Evolutionary conservation across 495 filamentous ascomycete species (phyloP), one percentile per base, ranked within the genome.

Genomic region (Hypoxylon rickii): DNA sequence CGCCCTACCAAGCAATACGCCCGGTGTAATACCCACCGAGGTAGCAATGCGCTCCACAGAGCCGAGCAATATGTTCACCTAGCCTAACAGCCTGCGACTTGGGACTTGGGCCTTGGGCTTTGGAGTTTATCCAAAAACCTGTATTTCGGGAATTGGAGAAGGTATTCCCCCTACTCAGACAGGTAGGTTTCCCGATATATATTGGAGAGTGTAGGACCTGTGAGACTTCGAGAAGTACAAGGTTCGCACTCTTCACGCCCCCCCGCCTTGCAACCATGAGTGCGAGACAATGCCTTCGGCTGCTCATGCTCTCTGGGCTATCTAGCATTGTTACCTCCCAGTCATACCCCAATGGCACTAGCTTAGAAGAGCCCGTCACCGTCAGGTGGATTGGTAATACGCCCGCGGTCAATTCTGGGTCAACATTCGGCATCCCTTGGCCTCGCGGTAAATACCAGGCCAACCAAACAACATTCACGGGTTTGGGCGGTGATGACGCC

Each of bases 371-470:
- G 26, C 34, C 31, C 3, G 56, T 66, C 24, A 37, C 61, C 13
- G 65, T 77, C 13, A 65, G 55, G 22, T 77, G 74, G 74, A 33
- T 77, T n/a, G 73, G 70, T 17, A 59, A 68, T 8, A 59, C 61
- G 2, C 73, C 74, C 2, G 38, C 55, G 1, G 59, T 66, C 36
- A 63, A 60, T 20, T 26, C 58, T 0, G 75, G 75, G 10, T 61
- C 68, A 5, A 76, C 75, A 0, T 77, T 77, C 56, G 75, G 71
- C 2, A 40, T 77, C 2, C 75, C 75, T 18, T 77, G 75, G 75
- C 64, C 71, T 2, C 61, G 65, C 26, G 73, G 75, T 2, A 73
- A 74, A 44, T 68, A 72, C 51, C 43, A 11, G 6, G 62, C 66
- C 17, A 64, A 65, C 22, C 24, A 63, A 4, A 73, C 69, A 7